Percentiles rank a stretch among this genome's conserved stretches.
These are phyloP conservation scores for Ogataea glucozyma DNA, from an alignment of 805 yeast genomes.

Conservation along the genomic window DNA sequence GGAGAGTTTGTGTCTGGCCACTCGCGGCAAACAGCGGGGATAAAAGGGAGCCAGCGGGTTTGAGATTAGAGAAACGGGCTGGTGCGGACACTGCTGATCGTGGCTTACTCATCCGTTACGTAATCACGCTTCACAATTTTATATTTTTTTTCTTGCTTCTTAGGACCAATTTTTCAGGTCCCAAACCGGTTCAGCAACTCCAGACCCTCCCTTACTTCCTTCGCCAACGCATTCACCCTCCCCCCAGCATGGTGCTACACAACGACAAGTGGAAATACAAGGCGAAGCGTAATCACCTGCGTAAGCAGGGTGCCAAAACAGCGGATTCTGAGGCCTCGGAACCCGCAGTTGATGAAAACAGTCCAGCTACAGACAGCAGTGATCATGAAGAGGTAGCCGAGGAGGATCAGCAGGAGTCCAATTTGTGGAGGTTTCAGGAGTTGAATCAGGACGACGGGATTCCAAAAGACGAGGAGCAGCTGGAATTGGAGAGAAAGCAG, in stretches of 20 bases:
- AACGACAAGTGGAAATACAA: constrained; percentile 54
- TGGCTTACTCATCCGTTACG: too few relatives aligned
- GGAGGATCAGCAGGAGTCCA: constrained; percentile 17
- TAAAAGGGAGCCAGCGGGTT: too few relatives aligned
- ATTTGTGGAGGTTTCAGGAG: constrained; percentile 34
- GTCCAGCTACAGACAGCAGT: not conserved
- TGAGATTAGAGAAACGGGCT: too few relatives aligned
- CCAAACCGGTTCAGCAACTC: too few relatives aligned
- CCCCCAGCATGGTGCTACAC: constrained; percentile 59
- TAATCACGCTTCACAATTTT: too few relatives aligned
- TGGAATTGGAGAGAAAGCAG: constrained; percentile 11
- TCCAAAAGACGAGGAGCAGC: constrained; percentile 19
- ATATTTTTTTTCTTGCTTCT: not conserved
- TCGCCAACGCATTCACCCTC: too few relatives aligned
- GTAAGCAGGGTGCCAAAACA: constrained; percentile 41
- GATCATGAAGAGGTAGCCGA: constrained; percentile 9
- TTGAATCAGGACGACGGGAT: constrained; percentile 3
- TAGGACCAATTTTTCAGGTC: not conserved
- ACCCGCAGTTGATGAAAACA: constrained; percentile 1
- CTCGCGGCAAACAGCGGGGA: too few relatives aligned
- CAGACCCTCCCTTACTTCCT: too few relatives aligned
- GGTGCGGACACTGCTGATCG: too few relatives aligned
- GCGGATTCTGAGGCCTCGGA: constrained; percentile 10
- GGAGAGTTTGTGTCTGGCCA: too few relatives aligned
- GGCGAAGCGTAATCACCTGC: constrained; percentile 42